Evolutionary conservation across 192 early-diverging fungal genomes (phyloP).

Genomic region (Mortierella alpina): DNA sequence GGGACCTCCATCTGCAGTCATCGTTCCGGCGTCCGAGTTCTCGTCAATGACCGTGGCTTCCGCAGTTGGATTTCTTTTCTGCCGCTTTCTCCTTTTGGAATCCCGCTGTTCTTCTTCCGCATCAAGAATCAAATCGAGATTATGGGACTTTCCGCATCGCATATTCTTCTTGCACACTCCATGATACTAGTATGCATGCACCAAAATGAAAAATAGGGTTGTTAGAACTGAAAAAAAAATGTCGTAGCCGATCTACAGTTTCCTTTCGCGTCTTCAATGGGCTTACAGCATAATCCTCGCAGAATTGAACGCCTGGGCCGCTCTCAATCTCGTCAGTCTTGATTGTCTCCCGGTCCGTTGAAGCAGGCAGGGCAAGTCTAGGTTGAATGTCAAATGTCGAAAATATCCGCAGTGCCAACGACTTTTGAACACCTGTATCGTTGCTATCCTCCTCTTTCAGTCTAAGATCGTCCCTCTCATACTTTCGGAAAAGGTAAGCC

Average conservation of each 20-base stretch:
- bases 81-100: conserved; percentile 54
- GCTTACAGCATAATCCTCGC: conserved; percentile 87
- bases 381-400: conserved; percentile 35
- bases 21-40: conserved; percentile 4
- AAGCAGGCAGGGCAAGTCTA: conserved; percentile 6
- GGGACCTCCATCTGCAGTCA: background rate
- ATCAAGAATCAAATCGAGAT: conserved; percentile 91
- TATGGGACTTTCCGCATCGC: conserved; percentile 80
- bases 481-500: conserved; percentile 75
- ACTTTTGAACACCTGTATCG: no score
- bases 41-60: conserved; percentile 6
- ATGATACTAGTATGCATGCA: conserved; percentile 62
- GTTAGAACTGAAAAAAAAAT: conserved; percentile 2
- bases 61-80: conserved; percentile 8
- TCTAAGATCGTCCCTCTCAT: conserved; percentile 42
- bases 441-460: background rate
- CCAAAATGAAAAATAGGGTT: conserved; percentile 12
- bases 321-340: background rate
- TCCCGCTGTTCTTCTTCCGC: conserved; percentile 60
- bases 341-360: background rate
- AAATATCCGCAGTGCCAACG: background rate
- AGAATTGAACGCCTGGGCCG: conserved; percentile 62
- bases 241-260: background rate
- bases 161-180: conserved; percentile 82
- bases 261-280: background rate